Conservation (phyloP, 225 moss, liverwort and hornwort species). For the Takakia lepidozioides region DNA sequence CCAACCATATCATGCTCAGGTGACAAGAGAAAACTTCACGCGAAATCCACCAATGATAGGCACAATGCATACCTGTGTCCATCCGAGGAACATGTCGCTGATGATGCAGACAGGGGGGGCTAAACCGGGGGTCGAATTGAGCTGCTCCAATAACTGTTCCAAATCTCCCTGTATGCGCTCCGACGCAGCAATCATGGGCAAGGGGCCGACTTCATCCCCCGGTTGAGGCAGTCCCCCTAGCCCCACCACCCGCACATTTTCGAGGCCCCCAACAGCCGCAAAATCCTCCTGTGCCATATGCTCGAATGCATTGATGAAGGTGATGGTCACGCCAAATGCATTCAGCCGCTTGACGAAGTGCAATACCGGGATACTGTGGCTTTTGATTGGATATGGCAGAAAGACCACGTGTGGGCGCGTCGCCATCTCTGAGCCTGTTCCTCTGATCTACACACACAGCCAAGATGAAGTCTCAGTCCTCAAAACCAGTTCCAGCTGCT, state of each 20-base stretch:
- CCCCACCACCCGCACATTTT: constrained; percentile 5
- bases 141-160: constrained; percentile 4
- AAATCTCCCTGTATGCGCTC: constrained; percentile 9
- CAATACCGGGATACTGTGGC: constrained; percentile 10
- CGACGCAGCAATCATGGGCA: constrained; percentile 9
- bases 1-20: no score
- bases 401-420: constrained; percentile 12
- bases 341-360: constrained; percentile 8
- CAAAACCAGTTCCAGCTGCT: no score
- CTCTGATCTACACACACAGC: no score
- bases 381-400: constrained; percentile 9
- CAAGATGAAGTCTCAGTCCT: no score
- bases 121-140: constrained; percentile 1
- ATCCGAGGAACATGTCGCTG: constrained; percentile 16
- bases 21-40: no score
- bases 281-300: constrained; percentile 8
- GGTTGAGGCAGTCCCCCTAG: constrained; percentile 9
- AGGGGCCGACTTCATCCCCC: constrained; percentile 9
- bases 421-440: constrained; percentile 12
- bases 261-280: constrained; percentile 5
- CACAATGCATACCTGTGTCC: constrained; percentile 9
- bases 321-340: constrained; percentile 10
- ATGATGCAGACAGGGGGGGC: constrained; percentile 6
- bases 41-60: no score
- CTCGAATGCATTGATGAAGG: constrained; percentile 13